Base-by-base conservation (phyloP, 2,329 filamentous ascomycete genomes). In the Seiridium unicorne region DNA sequence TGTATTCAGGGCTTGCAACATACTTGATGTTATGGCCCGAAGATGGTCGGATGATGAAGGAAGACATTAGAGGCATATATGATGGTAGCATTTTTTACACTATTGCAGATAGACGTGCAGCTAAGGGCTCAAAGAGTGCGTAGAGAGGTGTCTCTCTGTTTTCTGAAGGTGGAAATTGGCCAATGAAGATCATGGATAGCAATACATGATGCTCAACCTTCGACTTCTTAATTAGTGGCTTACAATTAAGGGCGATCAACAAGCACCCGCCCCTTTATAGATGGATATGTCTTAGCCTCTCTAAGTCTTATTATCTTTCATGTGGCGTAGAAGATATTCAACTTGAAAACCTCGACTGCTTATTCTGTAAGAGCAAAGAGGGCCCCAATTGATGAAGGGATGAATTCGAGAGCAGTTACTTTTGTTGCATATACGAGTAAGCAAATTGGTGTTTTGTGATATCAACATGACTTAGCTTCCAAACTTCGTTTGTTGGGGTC, bases 31-130 rank as follows among this genome's bases (percentile, higher is more conserved):
- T 87, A 49, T 71, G 85, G 79, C 83, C 84, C 0, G 76, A 79
- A 46, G 82, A 87, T 66, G 84, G 84, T 0, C 73, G 74, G 55
- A 78, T 87, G 72, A 76, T 71, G 66, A 87, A 87, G 70, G 83
- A 87, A 51, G 84, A 87, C 57, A 75, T 84, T 18, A 69, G 81
- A n/a, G 68, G 77, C 6, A 72, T 84, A 5, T 84, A 79, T 64
- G 81, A 84, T 68, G 81, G 82, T 7, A 82, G 80, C 66, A 74
- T 83, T 47, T 84, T 82, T 63, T 79, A 80, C 62, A 72, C 69
- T 26, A 74, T 77, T 60, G 74, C 73, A 4, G 72, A 62, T 11
- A 60, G 61, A n/a, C 63, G 62, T 31, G 54, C 62, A 8, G 55
- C 32, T n/a, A 61, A 62, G 60, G 63, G 61, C 11, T 32, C 8